Conservation (phyloP, 2,329 filamentous ascomycete genomes). For the Sporothrix globosa region DNA sequence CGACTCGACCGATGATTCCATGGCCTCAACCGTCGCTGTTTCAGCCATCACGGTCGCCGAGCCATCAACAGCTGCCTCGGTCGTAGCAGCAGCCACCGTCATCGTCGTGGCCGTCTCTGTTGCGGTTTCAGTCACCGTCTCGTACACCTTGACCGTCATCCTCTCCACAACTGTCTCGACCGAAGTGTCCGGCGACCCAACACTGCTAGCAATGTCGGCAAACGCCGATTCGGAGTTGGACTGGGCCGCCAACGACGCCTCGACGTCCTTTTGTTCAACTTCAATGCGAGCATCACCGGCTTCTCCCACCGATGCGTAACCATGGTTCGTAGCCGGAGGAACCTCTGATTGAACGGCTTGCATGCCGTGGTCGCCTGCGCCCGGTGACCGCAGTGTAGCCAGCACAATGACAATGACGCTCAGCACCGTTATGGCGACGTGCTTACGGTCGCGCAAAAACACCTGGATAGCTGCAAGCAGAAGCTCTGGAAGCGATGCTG, state of each 20-base stretch:
- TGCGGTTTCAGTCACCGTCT: slow-evolving; percentile 40
- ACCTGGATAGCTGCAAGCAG: slow-evolving; percentile 58
- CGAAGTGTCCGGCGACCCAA: neutral
- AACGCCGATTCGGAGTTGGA: slow-evolving; percentile 9
- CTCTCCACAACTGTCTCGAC: slow-evolving; percentile 37
- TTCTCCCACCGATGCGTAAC: neutral
- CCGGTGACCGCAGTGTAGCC: slow-evolving; percentile 46
- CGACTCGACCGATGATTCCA: neutral
- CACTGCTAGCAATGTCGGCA: neutral
- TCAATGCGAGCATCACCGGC: neutral
- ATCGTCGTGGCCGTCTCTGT: slow-evolving; percentile 37
- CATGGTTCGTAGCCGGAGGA: neutral
- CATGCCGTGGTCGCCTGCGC: neutral
- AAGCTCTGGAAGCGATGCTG: slow-evolving; percentile 57
- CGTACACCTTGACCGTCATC: slow-evolving; percentile 37
- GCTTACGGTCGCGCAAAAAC: slow-evolving; percentile 61
- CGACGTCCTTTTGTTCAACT: neutral
- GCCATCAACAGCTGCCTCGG: neutral
- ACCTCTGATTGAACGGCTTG: slow-evolving; percentile 4
- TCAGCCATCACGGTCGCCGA: neutral
- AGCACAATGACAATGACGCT: slow-evolving; percentile 58
- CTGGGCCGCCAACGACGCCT: slow-evolving; percentile 13
- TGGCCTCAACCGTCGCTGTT: neutral
- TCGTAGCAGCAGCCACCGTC: neutral
- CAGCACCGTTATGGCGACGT: slow-evolving; percentile 60